These are phyloP conservation scores for Groenewaldozyma auringiensis DNA, from an alignment of 1,139 yeast genomes.

Conservation along the genomic window DNA sequence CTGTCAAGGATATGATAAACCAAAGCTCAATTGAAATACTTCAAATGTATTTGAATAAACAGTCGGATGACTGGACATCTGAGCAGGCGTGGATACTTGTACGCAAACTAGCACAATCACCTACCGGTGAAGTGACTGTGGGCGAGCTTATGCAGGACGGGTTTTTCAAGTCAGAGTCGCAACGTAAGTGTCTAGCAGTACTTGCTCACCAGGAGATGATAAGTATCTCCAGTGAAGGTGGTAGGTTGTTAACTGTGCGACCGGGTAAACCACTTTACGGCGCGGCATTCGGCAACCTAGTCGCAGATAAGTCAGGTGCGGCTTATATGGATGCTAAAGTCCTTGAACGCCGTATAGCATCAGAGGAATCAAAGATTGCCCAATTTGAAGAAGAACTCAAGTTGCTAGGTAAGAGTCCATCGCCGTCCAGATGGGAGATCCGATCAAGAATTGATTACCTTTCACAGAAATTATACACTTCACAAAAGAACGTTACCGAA, in stretches of 20 bases:
- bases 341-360: conserved; percentile 44
- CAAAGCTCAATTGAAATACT: conserved; percentile 86
- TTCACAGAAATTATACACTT: conserved; percentile 50
- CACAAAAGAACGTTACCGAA: conserved; percentile 35
- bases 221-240: conserved; percentile 61
- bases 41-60: conserved; percentile 61
- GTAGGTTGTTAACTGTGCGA: conserved; percentile 54
- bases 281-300: conserved; percentile 68
- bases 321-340: conserved; percentile 60
- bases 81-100: conserved; percentile 89
- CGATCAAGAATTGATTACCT: conserved; percentile 58
- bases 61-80: conserved; percentile 49
- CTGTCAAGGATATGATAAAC: conserved; percentile 67
- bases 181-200: conserved; percentile 48
- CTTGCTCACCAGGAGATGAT: conserved; percentile 77
- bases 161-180: conserved; percentile 45
- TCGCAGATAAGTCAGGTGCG: conserved; percentile 48
- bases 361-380: conserved; percentile 58
- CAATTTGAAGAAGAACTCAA: conserved; percentile 64
- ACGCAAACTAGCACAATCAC: conserved; percentile 44
- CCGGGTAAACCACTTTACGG: conserved; percentile 82
- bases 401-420: conserved; percentile 45
- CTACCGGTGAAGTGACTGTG: conserved; percentile 10
- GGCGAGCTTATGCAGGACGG: conserved; percentile 33
- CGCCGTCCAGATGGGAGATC: conserved; percentile 39